Conservation (phyloP, 441 rosid species). For the Cnidoscolus chayamansa region DNA sequence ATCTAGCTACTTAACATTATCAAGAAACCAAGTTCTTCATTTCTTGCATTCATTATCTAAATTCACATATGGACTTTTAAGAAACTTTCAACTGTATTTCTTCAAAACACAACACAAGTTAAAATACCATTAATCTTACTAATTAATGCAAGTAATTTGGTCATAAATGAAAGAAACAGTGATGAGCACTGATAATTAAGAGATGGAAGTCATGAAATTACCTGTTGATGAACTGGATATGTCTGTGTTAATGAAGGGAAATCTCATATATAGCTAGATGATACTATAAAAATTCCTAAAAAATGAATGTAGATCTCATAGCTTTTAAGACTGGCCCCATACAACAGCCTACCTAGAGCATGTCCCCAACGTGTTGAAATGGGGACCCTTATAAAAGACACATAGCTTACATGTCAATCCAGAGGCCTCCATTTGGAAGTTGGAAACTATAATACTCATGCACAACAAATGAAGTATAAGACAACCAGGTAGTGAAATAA, state of each 20-base stretch:
- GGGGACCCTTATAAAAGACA: slow-evolving; percentile 1
- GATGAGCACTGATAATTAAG: neutral
- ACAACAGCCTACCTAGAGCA: neutral
- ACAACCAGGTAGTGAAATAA: too few relatives aligned
- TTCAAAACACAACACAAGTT: too few relatives aligned
- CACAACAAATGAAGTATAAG: neutral
- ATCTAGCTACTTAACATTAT: too few relatives aligned
- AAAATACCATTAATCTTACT: too few relatives aligned
- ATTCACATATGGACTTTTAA: too few relatives aligned
- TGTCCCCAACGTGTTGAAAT: slow-evolving; percentile 12
- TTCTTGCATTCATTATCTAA: too few relatives aligned
- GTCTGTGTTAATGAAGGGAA: neutral
- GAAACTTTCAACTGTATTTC: too few relatives aligned
- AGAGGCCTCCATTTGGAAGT: slow-evolving; percentile 10
- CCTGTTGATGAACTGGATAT: neutral
- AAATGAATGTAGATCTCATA: neutral
- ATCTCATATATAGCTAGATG: too few relatives aligned
- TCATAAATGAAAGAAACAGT: too few relatives aligned
- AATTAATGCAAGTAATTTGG: too few relatives aligned
- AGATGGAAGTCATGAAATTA: neutral
- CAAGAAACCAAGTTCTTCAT: too few relatives aligned
- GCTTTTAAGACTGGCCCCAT: neutral
- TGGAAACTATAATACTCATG: neutral
- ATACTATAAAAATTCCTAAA: neutral
- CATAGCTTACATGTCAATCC: neutral